These are phyloP conservation scores for Murraya koenigii DNA, from an alignment of 345 rosid genomes.

Conservation along the genomic window DNA sequence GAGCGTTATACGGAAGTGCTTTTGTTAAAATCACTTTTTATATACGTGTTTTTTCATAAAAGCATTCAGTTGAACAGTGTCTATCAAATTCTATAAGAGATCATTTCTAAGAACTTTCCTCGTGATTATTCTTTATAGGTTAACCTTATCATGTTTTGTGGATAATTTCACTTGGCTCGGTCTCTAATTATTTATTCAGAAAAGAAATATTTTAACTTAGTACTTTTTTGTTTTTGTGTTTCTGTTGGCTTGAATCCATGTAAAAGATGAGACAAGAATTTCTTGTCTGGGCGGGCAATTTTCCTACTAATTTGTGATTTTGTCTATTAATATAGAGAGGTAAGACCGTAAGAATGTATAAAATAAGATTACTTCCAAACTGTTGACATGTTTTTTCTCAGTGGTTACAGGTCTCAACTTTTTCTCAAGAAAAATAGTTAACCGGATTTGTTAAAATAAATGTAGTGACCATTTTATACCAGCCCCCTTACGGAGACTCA, in stretches of 20 bases:
- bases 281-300: not conserved
- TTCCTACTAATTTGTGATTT: not conserved
- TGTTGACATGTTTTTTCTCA: no score
- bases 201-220: no score
- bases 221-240: no score
- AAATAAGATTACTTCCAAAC: no score
- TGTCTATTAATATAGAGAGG: not conserved
- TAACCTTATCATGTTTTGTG: not conserved
- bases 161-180: not conserved
- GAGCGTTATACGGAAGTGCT: not conserved
- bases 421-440: no score
- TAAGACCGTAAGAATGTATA: no score
- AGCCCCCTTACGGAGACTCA: no score
- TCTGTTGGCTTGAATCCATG: not conserved
- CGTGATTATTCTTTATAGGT: not conserved
- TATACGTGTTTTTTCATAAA: no score
- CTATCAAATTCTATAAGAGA: not conserved
- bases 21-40: not conserved
- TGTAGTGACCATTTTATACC: no score
- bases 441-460: no score
- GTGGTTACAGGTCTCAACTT: no score
- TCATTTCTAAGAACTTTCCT: not conserved
- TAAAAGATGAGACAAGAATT: not conserved
- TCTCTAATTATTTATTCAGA: no score
- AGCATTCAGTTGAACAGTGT: not conserved